Evolutionary conservation across 2,329 filamentous ascomycete genomes (phyloP).

Genomic region (Neospermospora avenae): DNA sequence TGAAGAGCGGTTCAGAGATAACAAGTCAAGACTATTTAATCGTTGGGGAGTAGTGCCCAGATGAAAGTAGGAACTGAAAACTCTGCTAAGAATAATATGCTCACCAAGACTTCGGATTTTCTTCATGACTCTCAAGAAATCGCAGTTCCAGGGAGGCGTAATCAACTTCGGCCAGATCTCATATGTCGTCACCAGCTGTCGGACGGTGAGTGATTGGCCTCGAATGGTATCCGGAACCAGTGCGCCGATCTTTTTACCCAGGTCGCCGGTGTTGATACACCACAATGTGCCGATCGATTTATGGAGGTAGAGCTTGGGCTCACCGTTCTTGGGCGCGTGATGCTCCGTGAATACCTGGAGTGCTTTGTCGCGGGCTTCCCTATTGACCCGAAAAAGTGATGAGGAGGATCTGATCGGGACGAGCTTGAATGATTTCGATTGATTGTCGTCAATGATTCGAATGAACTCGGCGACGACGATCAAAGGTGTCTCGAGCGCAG

Average conservation of each 20-base stretch:
- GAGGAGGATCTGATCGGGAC: background rate
- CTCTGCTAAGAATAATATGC: too few relatives aligned
- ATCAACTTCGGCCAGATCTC: background rate
- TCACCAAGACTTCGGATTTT: background rate
- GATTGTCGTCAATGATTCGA: too few relatives aligned
- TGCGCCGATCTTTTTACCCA: background rate
- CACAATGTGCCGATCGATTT: background rate
- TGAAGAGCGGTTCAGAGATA: too few relatives aligned
- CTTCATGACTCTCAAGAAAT: background rate
- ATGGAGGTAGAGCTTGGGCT: background rate
- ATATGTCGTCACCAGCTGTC: background rate
- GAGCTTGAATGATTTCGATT: too few relatives aligned
- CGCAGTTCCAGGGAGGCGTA: background rate
- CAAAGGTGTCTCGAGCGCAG: too few relatives aligned
- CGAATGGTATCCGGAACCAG: background rate
- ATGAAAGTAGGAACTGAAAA: too few relatives aligned
- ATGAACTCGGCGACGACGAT: too few relatives aligned
- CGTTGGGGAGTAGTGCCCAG: too few relatives aligned
- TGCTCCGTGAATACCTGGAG: background rate
- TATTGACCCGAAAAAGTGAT: background rate
- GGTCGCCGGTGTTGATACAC: background rate
- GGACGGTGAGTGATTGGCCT: background rate
- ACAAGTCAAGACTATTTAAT: too few relatives aligned
- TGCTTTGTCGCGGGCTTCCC: background rate
- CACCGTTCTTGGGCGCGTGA: background rate